phyloP scores from a whole-genome alignment of 805 yeast genomes.

The Blastobotrys robertii region DNA sequence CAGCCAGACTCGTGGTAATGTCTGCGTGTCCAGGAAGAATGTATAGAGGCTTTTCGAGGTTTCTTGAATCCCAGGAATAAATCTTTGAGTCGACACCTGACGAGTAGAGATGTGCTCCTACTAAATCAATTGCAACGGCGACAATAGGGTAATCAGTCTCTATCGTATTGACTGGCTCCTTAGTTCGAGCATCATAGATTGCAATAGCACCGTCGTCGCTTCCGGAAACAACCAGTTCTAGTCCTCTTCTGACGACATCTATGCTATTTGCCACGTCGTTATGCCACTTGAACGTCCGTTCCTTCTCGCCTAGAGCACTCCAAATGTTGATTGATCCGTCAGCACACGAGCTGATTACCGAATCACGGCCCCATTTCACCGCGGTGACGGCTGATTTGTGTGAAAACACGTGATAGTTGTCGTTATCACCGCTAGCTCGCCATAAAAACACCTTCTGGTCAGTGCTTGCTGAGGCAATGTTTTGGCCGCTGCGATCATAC shows the following conservation, averaged over 20 bases:
- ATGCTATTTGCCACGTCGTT: constrained; percentile 48
- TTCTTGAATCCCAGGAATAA: constrained; percentile 48
- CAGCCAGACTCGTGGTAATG: constrained; percentile 40
- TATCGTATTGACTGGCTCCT: constrained; percentile 28
- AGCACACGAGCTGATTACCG: constrained; percentile 24
- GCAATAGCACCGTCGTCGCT: constrained; percentile 55
- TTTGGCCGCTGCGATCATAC: constrained; percentile 43
- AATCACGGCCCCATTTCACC: constrained; percentile 45
- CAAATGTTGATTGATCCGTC: too few species aligned
- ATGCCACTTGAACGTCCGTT: constrained; percentile 31
- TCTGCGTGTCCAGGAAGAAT: constrained; percentile 37
- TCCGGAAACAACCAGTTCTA: constrained; percentile 38
- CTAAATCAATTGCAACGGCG: constrained; percentile 35
- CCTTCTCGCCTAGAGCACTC: too few species aligned
- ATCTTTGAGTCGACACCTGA: constrained; percentile 64
- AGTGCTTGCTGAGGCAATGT: constrained; percentile 52
- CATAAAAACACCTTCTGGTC: constrained; percentile 38
- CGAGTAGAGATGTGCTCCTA: constrained; percentile 39
- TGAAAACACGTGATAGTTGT: constrained; percentile 40
- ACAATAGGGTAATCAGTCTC: constrained; percentile 50
- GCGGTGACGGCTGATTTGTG: constrained; percentile 61
- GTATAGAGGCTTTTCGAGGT: constrained; percentile 36
- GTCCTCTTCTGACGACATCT: constrained; percentile 25
- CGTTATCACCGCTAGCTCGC: constrained; percentile 28
- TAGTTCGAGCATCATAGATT: constrained; percentile 61